Evolutionary conservation across 2,329 filamentous ascomycete genomes (phyloP), one percentile per base, ranked within the genome.

Genomic region (Fusarium napiforme): DNA sequence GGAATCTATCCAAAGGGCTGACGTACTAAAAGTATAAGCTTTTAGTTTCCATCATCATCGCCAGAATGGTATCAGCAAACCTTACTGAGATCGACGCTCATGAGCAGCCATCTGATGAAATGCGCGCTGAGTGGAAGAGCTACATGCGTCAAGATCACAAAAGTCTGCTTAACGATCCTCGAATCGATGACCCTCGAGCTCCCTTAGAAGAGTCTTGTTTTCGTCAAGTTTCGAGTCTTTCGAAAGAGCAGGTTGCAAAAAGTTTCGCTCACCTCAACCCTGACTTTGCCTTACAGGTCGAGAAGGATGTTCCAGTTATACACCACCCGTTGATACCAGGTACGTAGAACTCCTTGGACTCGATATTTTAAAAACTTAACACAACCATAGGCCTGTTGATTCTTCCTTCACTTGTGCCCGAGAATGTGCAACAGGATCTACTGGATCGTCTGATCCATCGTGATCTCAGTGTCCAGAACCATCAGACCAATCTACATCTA

Each of bases 401-500:
- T 59, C 84, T 95, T 6, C 95, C 95, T 18, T 88, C 88, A 32
- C 85, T 98, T 14, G 83, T 98, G 15, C 92, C 95, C 9, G 87
- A 89, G 21, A 78, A 84, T 10, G 85, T 93, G 19, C 96, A 99
- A 80, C 84, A 87, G 67, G 83, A 85, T 42, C 86, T 98, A 6
- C 87, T 98, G 9, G 89, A 90, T 49, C 90, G 89, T 61, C 87
- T 97, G 71, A 85, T 98, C 36, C 93, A 97, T 82, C 88, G 86
- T 30, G 93, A 97, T 80, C 88, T 97, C 21, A 90, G 91, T 69
- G 89, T 93, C 73, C 89, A 91, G 7, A 80, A 84, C 8, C 95
- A 98, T 80, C 89, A 93, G 78, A 98, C 95, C 59, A 99, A 98
- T 81, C 85, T 98, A n/a, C 93, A 97, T 82, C 86, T 94, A 4